These are phyloP conservation scores for Neonectria magnoliae DNA, from an alignment of 2,329 filamentous ascomycete species.

Conservation along the genomic window DNA sequence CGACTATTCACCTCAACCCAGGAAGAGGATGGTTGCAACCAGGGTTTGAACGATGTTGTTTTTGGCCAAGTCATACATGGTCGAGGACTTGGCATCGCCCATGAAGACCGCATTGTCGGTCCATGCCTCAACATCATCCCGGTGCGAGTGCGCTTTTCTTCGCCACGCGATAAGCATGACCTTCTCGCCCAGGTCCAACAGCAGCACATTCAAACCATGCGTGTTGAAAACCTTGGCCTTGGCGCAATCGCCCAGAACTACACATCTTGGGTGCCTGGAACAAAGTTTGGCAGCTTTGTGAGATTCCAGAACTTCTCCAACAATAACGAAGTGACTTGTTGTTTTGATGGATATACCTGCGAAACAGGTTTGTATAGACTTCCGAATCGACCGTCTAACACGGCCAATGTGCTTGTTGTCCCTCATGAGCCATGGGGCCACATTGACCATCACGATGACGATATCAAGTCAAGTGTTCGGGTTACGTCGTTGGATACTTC, in stretches of 20 bases:
- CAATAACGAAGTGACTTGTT: constrained; percentile 6
- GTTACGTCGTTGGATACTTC: constrained; percentile 4
- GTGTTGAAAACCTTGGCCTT: constrained; percentile 4
- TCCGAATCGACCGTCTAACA: neutral
- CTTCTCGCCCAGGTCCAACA: constrained; percentile 7
- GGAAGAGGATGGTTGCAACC: constrained; percentile 3
- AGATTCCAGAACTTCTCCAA: constrained; percentile 7
- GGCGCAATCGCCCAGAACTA: constrained; percentile 1
- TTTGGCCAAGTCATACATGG: constrained; percentile 10
- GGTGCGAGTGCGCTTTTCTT: constrained; percentile 1
- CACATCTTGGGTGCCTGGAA: constrained; percentile 5
- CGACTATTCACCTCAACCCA: constrained; percentile 1
- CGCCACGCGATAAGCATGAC: neutral
- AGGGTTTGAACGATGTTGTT: constrained; percentile 6
- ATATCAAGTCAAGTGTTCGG: neutral
- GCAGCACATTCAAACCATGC: constrained; percentile 11
- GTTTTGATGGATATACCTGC: neutral
- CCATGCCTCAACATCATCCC: constrained; percentile 12
- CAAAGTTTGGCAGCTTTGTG: constrained; percentile 4
- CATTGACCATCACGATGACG: constrained; percentile 6
- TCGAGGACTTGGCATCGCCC: constrained; percentile 7
- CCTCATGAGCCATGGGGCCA: neutral
- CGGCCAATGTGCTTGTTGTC: constrained; percentile 11
- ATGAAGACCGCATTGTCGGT: constrained; percentile 10
- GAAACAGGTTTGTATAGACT: constrained; percentile 9